These are phyloP conservation scores for Hypericum perforatum DNA, from an alignment of 345 rosid genomes.

Conservation along the genomic window DNA sequence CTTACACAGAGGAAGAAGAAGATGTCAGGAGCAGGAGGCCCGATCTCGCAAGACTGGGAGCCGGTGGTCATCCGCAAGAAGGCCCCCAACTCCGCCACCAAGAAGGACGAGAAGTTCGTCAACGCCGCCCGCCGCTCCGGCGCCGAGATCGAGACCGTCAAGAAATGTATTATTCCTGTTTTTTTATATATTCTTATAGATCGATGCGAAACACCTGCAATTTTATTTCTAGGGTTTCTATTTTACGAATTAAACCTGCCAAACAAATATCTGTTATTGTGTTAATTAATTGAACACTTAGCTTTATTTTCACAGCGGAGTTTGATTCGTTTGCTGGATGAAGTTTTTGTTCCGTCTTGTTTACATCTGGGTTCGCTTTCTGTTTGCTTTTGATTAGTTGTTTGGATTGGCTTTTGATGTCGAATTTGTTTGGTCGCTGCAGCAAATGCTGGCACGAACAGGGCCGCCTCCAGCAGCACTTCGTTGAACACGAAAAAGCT, in stretches of 20 bases:
- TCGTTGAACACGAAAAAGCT: slow-evolving; percentile 86
- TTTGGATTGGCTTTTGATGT: neutral
- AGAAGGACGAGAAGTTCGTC: slow-evolving; percentile 78
- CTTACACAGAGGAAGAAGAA: neutral
- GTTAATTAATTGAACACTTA: too few relatives aligned
- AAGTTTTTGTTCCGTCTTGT: too few relatives aligned
- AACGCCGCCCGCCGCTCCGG: slow-evolving; percentile 84
- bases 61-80: slow-evolving; percentile 77
- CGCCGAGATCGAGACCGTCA: slow-evolving; percentile 62
- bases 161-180: slow-evolving; percentile 30
- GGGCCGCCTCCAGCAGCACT: slow-evolving; percentile 87
- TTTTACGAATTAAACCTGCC: neutral
- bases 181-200: neutral
- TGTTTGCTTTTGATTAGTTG: neutral
- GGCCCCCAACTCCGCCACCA: slow-evolving; percentile 50
- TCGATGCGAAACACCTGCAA: neutral
- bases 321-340: neutral
- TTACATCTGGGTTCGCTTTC: neutral
- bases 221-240: neutral
- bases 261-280: neutral
- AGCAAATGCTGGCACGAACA: slow-evolving; percentile 86
- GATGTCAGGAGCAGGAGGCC: slow-evolving; percentile 27
- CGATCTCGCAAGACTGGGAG: slow-evolving; percentile 76
- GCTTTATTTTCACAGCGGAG: too few relatives aligned
- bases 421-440: slow-evolving; percentile 8